Evolutionary conservation across 148 eudicot genomes (phyloP).

Genomic region (Rhododendron ferrugineum): DNA sequence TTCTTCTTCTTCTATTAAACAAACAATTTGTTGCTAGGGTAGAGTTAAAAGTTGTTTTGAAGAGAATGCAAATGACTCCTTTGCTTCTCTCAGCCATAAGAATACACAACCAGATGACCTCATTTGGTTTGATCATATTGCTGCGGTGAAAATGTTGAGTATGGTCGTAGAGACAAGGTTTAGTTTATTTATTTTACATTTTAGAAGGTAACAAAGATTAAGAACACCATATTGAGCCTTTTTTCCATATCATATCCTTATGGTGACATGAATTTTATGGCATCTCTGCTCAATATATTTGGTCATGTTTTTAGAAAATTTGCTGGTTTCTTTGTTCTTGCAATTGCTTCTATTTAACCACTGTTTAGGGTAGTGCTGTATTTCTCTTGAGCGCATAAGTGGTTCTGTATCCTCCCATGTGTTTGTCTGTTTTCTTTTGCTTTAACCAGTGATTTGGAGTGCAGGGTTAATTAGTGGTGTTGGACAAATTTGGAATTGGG

Average conservation of each 20-base stretch:
- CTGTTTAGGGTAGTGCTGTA: neutral
- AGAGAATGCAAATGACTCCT: neutral
- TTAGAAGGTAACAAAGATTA: neutral
- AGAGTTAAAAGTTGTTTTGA: neutral
- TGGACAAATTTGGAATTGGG: too few relatives aligned
- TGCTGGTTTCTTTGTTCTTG: neutral
- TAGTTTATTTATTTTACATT: neutral
- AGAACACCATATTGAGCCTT: neutral
- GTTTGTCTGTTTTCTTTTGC: neutral
- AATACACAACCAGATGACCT: neutral
- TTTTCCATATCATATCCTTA: neutral
- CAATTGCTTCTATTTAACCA: neutral
- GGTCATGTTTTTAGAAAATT: neutral
- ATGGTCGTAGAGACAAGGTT: neutral
- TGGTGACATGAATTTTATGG: neutral
- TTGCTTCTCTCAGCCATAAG: neutral
- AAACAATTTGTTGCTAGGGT: neutral
- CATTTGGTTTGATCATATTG: neutral
- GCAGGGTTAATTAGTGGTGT: neutral
- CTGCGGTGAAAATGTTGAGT: neutral
- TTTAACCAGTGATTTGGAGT: neutral
- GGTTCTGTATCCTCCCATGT: neutral
- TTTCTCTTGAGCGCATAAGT: neutral
- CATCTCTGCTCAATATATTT: neutral
- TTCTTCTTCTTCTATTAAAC: too few relatives aligned